Evolutionary conservation across 495 filamentous ascomycete genomes (phyloP), one percentile per base, ranked within the genome.

Genomic region (Penicillium herquei): DNA sequence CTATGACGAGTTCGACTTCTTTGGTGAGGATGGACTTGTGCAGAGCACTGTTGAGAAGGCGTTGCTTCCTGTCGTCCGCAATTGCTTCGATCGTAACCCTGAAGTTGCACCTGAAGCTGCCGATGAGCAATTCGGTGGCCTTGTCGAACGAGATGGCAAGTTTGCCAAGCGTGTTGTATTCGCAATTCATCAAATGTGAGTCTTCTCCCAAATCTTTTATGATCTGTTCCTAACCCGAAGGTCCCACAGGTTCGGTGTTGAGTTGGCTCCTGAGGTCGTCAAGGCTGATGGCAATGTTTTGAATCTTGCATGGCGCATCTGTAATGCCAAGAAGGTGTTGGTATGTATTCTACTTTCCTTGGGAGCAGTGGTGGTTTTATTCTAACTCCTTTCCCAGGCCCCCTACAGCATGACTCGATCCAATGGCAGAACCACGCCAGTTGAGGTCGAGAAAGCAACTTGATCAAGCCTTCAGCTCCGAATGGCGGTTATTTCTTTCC

Each of bases 301-400:
- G 65, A 96, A 96, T 65, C 77, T 98, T 41, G 90, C 92, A 26
- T 98, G 94, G 95, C 83, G 94, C 62, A 89, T 98, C 55, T 95
- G 88, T 68, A 94, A 92, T 68, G 95, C 92, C 26, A 96, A 96
- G 75, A 89, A 91, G 69, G 94, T 96, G 52, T 68, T 98, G 70
- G 94, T 96, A 79, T 72, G 91, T 81, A 32, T 39, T 54, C 17
- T 1, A 31, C 21, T 39, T 9, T 43, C 4, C 18, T 61, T 51
- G 7, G 37, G 21, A 44, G 21, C 21, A 49, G 39, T 13, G 51
- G 10, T 14, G n/a, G 10, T 35, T 8, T 54, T 7, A 7, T 30
- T 12, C 55, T 59, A 31, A 65, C 55, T 4, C 49, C n/a, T 31
- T 31, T 11, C 14, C 11, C 13, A 79, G 76, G 76, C 74, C 35